Conservation (phyloP, 768 basidiomycete genomes). For the Kwoniella shandongensis region DNA sequence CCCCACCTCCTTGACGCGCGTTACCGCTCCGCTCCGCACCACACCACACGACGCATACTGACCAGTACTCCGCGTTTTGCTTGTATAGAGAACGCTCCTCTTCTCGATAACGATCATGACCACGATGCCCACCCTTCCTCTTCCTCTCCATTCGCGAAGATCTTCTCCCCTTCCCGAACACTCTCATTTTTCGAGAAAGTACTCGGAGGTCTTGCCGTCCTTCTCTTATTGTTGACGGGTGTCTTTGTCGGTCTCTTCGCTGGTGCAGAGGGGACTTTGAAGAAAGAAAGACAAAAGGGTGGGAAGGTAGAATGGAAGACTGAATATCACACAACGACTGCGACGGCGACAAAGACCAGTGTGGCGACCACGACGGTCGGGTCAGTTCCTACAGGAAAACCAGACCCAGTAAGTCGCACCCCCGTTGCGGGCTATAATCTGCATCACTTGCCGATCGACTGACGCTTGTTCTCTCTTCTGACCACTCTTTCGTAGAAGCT, state of each 20-base stretch:
- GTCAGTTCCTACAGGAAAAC: conserved; percentile 55
- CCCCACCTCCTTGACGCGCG: neutral
- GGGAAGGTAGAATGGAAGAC: conserved; percentile 18
- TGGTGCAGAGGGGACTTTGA: conserved; percentile 77
- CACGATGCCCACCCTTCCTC: conserved; percentile 17
- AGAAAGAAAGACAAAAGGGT: conserved; percentile 47
- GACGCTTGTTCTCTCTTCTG: neutral
- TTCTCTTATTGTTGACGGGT: conserved; percentile 76
- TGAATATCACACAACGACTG: conserved; percentile 35
- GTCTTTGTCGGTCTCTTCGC: conserved; percentile 93
- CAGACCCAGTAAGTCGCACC: conserved; percentile 25
- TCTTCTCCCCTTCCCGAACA: conserved; percentile 25
- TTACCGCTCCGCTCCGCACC: too few species aligned
- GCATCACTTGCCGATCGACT: neutral
- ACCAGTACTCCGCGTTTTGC: too few species aligned
- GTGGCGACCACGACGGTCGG: conserved; percentile 54
- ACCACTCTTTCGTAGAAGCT: conserved; percentile 57
- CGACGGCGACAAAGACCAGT: conserved; percentile 45
- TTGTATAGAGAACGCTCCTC: conserved; percentile 53
- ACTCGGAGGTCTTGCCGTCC: conserved; percentile 70
- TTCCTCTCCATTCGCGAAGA: conserved; percentile 11
- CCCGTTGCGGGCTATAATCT: neutral
- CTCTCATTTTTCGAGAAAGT: conserved; percentile 81
- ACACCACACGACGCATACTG: too few species aligned
- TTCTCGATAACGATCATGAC: conserved; percentile 35